Evolutionary conservation across 2,329 filamentous ascomycete species (phyloP), one percentile per base, ranked within the genome.

Genomic region (Corynespora cassiicola): DNA sequence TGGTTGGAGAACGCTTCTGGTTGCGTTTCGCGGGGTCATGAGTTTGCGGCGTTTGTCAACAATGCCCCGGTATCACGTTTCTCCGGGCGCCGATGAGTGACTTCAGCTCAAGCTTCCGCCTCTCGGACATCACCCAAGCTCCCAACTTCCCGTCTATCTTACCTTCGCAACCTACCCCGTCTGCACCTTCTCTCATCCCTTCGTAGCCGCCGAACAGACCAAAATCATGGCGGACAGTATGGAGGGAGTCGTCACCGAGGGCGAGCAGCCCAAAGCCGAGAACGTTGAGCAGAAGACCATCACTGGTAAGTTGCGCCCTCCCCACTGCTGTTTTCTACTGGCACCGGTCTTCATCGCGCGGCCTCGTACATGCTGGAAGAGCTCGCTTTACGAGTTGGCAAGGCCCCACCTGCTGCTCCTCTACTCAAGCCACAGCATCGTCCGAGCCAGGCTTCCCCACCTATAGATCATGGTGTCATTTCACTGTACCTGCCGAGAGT

Each of bases 141-240:
- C 46, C 46, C 30, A 52, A 38, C 42, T 21, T 37, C 27, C 36
- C 39, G 15, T 20, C 21, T 22, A 21, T 17, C 23, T 28, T 18
- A 11, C 19, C 35, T 41, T 41, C 39, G 20, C 32, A 33, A 38
- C 38, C 25, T n/a, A n/a, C n/a, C 35, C 42, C 38, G 30, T 39
- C 39, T 44, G 50, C 45, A 39, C 50, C 46, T 52, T 47, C 53
- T 45, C 30, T 15, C 36, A 30, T 26, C 29, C 39, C 32, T 27
- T 28, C 38, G 20, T 30, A 34, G 14, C 17, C 25, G 30, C 31
- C 18, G 41, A 47, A 38, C 42, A 52, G 44, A n/a, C 54, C 44
- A 52, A 45, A 52, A 58, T 37, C 40, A 77, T 77, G 74, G 72
- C 73, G 46, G 74, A 76, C 52, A 72, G 69, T 61, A 77, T 77